Evolutionary conservation across 768 basidiomycete genomes (phyloP).

Genomic region (Cystobasidium ongulense): DNA sequence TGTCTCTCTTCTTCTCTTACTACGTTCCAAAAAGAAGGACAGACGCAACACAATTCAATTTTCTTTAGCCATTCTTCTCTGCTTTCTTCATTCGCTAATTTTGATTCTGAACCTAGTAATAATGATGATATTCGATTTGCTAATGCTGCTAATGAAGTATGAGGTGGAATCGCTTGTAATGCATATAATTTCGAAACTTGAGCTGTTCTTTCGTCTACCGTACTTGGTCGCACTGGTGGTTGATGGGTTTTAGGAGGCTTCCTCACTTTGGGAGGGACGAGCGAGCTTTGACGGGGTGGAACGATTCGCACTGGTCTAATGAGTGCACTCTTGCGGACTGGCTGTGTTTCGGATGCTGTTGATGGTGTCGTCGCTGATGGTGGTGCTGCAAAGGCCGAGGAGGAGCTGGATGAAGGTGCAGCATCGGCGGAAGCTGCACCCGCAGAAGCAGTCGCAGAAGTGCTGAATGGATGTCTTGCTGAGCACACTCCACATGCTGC

Average conservation of each 20-base stretch:
- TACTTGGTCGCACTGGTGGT: neutral
- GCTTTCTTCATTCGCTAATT: neutral
- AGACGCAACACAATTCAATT: constrained; percentile 31
- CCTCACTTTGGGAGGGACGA: neutral
- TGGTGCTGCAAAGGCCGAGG: neutral
- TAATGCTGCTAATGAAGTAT: constrained; percentile 25
- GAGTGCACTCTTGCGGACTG: neutral
- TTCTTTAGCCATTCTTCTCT: constrained; percentile 1
- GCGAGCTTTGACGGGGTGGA: constrained; percentile 5
- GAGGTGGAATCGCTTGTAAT: constrained; percentile 13
- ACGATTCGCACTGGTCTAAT: constrained; percentile 22
- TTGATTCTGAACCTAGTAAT: neutral
- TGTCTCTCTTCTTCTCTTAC: constrained; percentile 21
- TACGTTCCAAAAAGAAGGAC: constrained; percentile 30
- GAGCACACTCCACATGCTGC: neutral
- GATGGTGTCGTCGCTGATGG: neutral
- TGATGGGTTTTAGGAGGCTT: neutral
- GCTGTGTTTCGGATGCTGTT: neutral
- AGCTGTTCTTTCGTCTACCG: neutral
- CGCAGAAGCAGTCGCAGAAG: neutral
- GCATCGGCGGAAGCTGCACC: neutral
- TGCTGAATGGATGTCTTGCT: neutral
- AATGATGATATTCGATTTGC: constrained; percentile 27
- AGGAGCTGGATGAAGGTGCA: neutral
- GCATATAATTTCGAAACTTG: constrained; percentile 20